These are phyloP conservation scores for Thraustotheca clavata DNA, from an alignment of 352 stramenopile genomes.

Conservation along the genomic window DNA sequence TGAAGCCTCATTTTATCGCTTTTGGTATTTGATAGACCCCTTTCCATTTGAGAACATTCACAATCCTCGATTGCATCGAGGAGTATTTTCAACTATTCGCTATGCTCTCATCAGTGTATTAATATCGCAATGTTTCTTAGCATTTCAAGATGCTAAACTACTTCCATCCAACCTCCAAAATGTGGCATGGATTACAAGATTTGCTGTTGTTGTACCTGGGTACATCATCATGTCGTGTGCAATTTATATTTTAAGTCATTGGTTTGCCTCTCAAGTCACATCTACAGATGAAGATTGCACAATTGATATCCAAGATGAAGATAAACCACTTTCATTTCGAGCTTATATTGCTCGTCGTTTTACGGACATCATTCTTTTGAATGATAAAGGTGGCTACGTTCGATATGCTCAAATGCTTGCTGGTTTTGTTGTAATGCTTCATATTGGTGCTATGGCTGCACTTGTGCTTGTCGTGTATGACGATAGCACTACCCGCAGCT, in stretches of 20 bases:
- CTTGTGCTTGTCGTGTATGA: conserved; percentile 33
- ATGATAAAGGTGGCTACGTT: conserved; percentile 27
- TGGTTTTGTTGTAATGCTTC: conserved; percentile 27
- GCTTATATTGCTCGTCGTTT: not conserved
- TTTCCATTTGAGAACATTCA: conserved; percentile 37
- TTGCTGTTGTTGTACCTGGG: conserved; percentile 32
- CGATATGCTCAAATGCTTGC: conserved; percentile 28
- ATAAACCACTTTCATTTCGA: not conserved
- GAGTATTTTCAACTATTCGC: conserved; percentile 29
- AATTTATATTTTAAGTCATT: conserved; percentile 27
- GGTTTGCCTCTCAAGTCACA: conserved; percentile 17
- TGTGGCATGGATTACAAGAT: conserved; percentile 25
- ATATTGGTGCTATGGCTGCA: conserved; percentile 29
- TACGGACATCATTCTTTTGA: not conserved
- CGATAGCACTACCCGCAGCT: conserved; percentile 22
- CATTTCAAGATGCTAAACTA: conserved; percentile 35
- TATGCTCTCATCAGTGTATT: conserved; percentile 34
- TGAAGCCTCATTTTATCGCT: conserved; percentile 33
- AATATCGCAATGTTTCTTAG: conserved; percentile 29
- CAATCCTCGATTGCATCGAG: conserved; percentile 29
- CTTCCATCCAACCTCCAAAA: conserved; percentile 19
- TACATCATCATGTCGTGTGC: conserved; percentile 24
- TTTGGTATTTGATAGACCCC: conserved; percentile 39
- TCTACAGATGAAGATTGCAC: not conserved
- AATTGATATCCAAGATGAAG: not conserved